Evolutionary conservation across 345 rosid genomes (phyloP).

Genomic region (Hypericum perforatum): DNA sequence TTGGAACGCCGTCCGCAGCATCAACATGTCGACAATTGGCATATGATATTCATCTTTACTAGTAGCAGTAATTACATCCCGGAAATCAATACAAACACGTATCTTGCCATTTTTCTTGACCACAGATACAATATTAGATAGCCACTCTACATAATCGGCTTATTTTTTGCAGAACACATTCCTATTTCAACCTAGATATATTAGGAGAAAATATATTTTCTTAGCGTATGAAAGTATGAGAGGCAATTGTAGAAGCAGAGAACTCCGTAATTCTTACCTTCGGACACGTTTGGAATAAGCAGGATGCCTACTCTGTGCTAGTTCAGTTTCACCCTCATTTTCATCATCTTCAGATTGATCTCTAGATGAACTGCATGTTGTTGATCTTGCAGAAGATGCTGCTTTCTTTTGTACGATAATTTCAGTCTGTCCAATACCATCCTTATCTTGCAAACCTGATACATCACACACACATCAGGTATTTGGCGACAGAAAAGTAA

Average conservation of each 20-base stretch:
- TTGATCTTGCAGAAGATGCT: constrained; percentile 6
- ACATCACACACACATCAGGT: constrained; percentile 25
- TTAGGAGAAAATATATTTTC: background rate
- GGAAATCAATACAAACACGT: too few relatives aligned
- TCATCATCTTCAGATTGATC: constrained; percentile 21
- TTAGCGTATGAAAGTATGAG: too few relatives aligned
- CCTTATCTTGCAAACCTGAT: constrained; percentile 27
- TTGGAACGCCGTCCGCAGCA: too few relatives aligned
- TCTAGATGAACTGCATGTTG: constrained; percentile 19
- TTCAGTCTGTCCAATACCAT: constrained; percentile 21
- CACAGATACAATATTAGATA: too few relatives aligned
- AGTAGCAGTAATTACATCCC: too few relatives aligned
- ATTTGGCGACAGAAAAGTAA: constrained; percentile 8
- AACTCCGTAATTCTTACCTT: constrained; percentile 18
- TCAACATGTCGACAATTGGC: too few relatives aligned
- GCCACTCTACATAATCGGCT: too few relatives aligned
- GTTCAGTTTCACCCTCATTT: constrained; percentile 23
- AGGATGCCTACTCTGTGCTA: constrained; percentile 29
- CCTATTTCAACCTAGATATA: background rate
- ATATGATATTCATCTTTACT: too few relatives aligned
- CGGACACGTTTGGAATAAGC: constrained; percentile 18
- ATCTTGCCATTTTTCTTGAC: too few relatives aligned
- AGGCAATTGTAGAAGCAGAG: constrained; percentile 5
- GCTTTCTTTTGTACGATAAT: constrained; percentile 30
- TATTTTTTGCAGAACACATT: too few relatives aligned